These are phyloP conservation scores for Luffa aegyptiaca DNA, from an alignment of 306 rosid genomes.

Conservation along the genomic window DNA sequence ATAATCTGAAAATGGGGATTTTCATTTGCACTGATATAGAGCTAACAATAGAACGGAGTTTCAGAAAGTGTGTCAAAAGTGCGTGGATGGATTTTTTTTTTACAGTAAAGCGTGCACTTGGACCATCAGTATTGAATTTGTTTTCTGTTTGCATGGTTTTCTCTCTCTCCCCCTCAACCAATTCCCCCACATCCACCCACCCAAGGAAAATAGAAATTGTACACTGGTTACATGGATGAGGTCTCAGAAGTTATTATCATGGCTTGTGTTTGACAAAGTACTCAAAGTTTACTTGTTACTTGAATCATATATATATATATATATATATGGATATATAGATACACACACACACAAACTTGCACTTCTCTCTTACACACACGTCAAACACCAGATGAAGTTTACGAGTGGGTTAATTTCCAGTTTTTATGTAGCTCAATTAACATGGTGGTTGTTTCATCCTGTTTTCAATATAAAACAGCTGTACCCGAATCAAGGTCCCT, in stretches of 20 bases:
- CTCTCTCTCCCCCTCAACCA: not conserved
- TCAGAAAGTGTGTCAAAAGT: not conserved
- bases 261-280: not conserved
- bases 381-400: slow-evolving; percentile 1
- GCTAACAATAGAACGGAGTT: not conserved
- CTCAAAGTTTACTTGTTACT: not conserved
- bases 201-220: not conserved
- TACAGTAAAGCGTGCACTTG: not conserved
- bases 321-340: not conserved
- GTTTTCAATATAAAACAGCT: slow-evolving; percentile 39
- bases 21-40: not conserved
- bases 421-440: not conserved
- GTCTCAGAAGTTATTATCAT: not conserved
- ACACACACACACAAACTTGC: not conserved
- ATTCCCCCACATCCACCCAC: not conserved
- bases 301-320: not conserved
- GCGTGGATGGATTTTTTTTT: not conserved
- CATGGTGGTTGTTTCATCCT: not conserved
- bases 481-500: slow-evolving; percentile 62
- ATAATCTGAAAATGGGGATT: not conserved
- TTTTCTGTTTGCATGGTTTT: not conserved
- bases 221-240: not conserved
- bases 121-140: not conserved
- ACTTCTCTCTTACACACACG: not conserved
- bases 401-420: not conserved